Evolutionary conservation across 2,329 filamentous ascomycete species (phyloP).

Genomic region (Blastomyces emzantsi): DNA sequence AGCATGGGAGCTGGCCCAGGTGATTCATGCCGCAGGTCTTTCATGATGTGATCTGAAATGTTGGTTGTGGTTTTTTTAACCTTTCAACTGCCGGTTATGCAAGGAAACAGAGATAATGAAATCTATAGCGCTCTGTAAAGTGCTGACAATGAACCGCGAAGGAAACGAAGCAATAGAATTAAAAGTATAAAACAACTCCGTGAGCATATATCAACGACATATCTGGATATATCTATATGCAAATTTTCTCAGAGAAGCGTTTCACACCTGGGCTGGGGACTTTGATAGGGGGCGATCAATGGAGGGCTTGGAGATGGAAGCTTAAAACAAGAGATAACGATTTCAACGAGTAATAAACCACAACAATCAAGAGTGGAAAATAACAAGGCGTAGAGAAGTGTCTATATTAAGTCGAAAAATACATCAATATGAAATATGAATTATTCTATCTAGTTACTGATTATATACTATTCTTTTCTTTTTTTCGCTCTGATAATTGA

Average conservation of each 20-base stretch:
- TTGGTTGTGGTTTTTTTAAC: background rate
- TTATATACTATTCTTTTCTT: background rate
- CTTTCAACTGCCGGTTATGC: background rate
- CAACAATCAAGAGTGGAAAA: background rate
- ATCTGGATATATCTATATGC: background rate
- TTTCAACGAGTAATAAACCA: background rate
- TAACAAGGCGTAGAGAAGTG: background rate
- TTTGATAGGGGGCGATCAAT: background rate
- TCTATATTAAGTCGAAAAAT: background rate
- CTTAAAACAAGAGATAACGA: background rate
- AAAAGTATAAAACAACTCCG: background rate
- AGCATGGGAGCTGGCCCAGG: slow-evolving; percentile 22
- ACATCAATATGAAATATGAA: background rate
- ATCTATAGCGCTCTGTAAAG: background rate
- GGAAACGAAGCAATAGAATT: background rate
- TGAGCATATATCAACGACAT: background rate
- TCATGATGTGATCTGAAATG: slow-evolving; percentile 5
- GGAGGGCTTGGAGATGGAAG: background rate
- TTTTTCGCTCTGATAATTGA: background rate
- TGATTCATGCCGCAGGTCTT: background rate
- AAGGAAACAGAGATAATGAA: background rate
- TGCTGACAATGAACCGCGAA: background rate
- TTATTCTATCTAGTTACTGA: background rate
- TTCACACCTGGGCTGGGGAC: background rate
- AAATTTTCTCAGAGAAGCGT: background rate